A percentile compares a stretch with the other conserved stretches of the same genome.
Conservation (phyloP, 2,329 filamentous ascomycete species). For the Trichoderma sp. region DNA sequence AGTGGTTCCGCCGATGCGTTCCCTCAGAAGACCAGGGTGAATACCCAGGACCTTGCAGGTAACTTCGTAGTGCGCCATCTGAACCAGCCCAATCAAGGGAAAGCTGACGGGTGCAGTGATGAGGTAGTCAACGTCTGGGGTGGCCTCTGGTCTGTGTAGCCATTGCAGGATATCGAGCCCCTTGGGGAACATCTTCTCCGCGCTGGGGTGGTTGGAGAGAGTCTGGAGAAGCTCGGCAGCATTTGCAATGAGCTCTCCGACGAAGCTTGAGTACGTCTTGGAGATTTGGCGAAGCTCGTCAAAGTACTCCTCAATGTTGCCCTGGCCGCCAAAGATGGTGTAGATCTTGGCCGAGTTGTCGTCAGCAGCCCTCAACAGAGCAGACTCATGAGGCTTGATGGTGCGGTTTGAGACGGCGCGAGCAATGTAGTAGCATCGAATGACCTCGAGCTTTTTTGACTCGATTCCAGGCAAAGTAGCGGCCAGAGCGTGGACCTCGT, state of each 20-base stretch:
- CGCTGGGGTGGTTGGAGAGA: conserved; percentile 78
- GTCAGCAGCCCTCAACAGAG: conserved; percentile 82
- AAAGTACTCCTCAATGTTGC: conserved; percentile 99
- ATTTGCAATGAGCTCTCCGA: conserved; percentile 78
- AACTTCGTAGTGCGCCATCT: conserved; percentile 93
- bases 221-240: conserved; percentile 86
- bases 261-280: conserved; percentile 86
- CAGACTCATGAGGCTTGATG: conserved; percentile 91
- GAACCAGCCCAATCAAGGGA: conserved; percentile 92
- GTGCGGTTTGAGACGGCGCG: conserved; percentile 80
- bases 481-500: conserved; percentile 91
- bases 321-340: conserved; percentile 94
- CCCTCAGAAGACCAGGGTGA: conserved; percentile 83
- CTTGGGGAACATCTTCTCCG: conserved; percentile 95
- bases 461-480: conserved; percentile 86
- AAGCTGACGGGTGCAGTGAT: conserved; percentile 95
- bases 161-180: conserved; percentile 94
- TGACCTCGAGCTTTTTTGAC: conserved; percentile 86
- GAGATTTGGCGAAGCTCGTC: conserved; percentile 93
- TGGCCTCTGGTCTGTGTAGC: conserved; percentile 85
- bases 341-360: conserved; percentile 85
- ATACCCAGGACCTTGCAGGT: conserved; percentile 90
- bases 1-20: conserved; percentile 82
- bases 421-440: conserved; percentile 89
- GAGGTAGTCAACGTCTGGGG: conserved; percentile 91